These are phyloP conservation scores for Fomitopsis betulina DNA, from an alignment of 1,284 basidiomycete species.

Conservation along the genomic window DNA sequence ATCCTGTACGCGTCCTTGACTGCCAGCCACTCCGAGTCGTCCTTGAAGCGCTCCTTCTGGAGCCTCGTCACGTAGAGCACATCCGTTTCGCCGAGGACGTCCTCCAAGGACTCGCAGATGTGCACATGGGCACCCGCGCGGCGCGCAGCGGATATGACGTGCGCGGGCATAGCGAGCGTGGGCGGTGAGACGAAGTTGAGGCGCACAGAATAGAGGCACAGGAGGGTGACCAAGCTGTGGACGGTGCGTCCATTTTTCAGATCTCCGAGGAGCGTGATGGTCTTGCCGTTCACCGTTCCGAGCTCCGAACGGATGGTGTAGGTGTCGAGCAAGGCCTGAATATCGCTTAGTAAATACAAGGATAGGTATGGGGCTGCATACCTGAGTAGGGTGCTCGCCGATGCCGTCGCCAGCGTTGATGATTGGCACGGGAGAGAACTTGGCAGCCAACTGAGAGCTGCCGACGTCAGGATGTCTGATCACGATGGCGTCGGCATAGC, in stretches of 20 bases:
- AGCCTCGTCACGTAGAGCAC: constrained; percentile 97
- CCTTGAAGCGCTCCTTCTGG: constrained; percentile 92
- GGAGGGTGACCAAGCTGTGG: constrained; percentile 90
- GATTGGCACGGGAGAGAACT: constrained; percentile 92
- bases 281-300: constrained; percentile 95
- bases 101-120: constrained; percentile 84
- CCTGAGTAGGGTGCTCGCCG: constrained; percentile 97
- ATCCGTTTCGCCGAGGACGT: constrained; percentile 90
- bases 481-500: constrained; percentile 94
- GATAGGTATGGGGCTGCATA: constrained; percentile 25
- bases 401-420: constrained; percentile 97
- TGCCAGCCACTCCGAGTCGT: constrained; percentile 79
- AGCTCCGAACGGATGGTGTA: constrained; percentile 98
- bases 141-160: constrained; percentile 78
- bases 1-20: constrained; percentile 94
- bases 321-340: constrained; percentile 84
- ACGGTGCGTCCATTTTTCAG: constrained; percentile 98
- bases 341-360: background rate
- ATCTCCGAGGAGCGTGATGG: constrained; percentile 93
- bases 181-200: constrained; percentile 96
- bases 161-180: constrained; percentile 89
- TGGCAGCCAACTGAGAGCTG: constrained; percentile 87
- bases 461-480: constrained; percentile 94
- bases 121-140: constrained; percentile 79
- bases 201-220: constrained; percentile 90